A percentile compares a stretch with the other conserved stretches of the same genome.
phyloP scores from a whole-genome alignment of 345 rosid genomes.

The Lumnitzera littorea region DNA sequence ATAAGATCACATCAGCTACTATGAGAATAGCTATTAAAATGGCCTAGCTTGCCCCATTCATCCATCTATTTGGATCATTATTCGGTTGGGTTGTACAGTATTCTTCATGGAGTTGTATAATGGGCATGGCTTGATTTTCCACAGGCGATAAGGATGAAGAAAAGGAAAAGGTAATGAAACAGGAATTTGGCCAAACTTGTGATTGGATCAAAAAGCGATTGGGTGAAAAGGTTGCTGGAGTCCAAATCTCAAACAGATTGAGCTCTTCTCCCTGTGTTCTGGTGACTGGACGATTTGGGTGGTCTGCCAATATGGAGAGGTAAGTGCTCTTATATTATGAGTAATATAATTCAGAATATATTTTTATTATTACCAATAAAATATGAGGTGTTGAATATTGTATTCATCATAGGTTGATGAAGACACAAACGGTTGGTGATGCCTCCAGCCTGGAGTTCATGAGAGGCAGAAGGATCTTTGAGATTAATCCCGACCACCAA shows the following conservation, averaged over 20 bases:
- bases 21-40: no score
- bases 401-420: conserved; percentile 64
- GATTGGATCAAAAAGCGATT: conserved; percentile 92
- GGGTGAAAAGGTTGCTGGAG: conserved; percentile 87
- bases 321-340: conserved; percentile 5
- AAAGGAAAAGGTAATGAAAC: conserved; percentile 62
- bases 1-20: no score
- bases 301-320: conserved; percentile 99
- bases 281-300: conserved; percentile 90
- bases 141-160: conserved; percentile 90
- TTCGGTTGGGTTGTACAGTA: background rate
- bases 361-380: background rate
- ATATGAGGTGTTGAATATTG: no score
- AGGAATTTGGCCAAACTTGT: conserved; percentile 85
- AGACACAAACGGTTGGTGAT: conserved; percentile 83
- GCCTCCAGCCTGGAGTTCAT: conserved; percentile 77
- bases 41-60: no score
- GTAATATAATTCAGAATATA: background rate
- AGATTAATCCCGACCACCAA: conserved; percentile 88
- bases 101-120: conserved; percentile 1
- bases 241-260: conserved; percentile 79
- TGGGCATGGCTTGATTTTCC: conserved; percentile 13
- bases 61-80: no score
- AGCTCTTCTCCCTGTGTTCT: conserved; percentile 97
- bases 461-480: conserved; percentile 95